phyloP scores from a whole-genome alignment of 495 filamentous ascomycete species.

The Darksidea phi region DNA sequence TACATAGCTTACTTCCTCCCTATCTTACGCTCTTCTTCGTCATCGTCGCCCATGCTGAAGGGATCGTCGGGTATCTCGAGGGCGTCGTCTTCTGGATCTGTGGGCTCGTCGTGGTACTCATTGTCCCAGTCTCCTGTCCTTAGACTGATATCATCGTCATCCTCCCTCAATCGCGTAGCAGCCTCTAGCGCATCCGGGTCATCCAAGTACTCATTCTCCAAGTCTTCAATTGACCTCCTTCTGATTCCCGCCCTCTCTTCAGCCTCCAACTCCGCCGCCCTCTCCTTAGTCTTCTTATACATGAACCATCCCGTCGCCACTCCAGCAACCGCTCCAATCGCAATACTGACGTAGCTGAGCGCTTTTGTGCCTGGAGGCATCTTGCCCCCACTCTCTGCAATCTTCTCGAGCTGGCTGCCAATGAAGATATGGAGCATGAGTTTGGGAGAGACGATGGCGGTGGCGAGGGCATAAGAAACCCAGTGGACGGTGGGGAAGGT shows the following conservation, averaged over 20 bases:
- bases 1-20: not conserved
- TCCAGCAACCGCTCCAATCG: constrained; percentile 67
- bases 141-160: constrained; percentile 62
- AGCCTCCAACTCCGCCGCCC: constrained; percentile 80
- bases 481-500: constrained; percentile 87
- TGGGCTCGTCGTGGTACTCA: constrained; percentile 47
- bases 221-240: constrained; percentile 22
- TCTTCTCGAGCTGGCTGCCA: constrained; percentile 69
- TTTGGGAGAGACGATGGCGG: constrained; percentile 74
- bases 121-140: constrained; percentile 43
- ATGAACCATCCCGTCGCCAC: constrained; percentile 78
- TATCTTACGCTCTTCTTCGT: constrained; percentile 28
- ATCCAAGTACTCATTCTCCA: constrained; percentile 41
- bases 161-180: constrained; percentile 39
- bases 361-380: constrained; percentile 66
- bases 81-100: constrained; percentile 38
- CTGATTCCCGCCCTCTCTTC: constrained; percentile 63
- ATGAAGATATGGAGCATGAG: constrained; percentile 91
- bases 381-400: constrained; percentile 61
- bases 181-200: constrained; percentile 41
- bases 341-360: constrained; percentile 80
- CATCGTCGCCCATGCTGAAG: constrained; percentile 41
- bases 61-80: constrained; percentile 43
- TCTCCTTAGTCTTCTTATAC: constrained; percentile 75
- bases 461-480: constrained; percentile 74